Base-by-base conservation (phyloP, 495 filamentous ascomycete species). In the Venustampulla echinocandica region DNA sequence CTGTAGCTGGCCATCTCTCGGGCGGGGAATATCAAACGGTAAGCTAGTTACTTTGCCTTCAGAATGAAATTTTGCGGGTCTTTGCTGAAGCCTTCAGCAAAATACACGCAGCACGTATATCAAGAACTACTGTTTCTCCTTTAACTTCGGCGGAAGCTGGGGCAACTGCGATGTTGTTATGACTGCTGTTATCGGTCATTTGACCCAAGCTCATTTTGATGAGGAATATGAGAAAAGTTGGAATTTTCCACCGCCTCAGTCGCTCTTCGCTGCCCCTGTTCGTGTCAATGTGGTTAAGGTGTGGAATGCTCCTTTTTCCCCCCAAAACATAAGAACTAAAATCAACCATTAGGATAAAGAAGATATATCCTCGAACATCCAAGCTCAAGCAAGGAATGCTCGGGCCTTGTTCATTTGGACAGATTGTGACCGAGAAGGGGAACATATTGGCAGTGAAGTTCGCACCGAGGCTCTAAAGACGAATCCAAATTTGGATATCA, bases 381-480 rank as follows among this genome's bases (percentile, higher is more conserved):
- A 80, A 37, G 63, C 69, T 4, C 79, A 92, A 62, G 92, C 93
- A 10, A 75, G 74, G 35, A 71, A 75, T 54, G 68, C 77, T 44
- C 73, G 70, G 54, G 78, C 77, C 15, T 71, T 98, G 11, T 92
- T 88, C 62, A 95, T 98, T 56, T 98, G 92, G 92, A 98, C 92
- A 0, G 92, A 98, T 72, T 97, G 92, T 66, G 92, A 98, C 71
- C 80, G 90, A 40, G 92, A 98, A 71, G 92, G 92, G 13, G 92
- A 98, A 64, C 82, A 96, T 56, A 98, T 98, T 50, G 92, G 92
- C 1, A 69, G 83, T n/a, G 93, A 97, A 58, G 88, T 98, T 42
- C 79, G 87, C 28, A 76, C 84, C 46, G 80, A 88, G 27, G 92
- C 93, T 14, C 69, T 69, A 44, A 75, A 76, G 57, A 81, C 78